A percentile compares a stretch with the other conserved stretches of the same genome.
phyloP scores from a whole-genome alignment of 192 early-diverging fungal species.

The Backusella sp. region DNA sequence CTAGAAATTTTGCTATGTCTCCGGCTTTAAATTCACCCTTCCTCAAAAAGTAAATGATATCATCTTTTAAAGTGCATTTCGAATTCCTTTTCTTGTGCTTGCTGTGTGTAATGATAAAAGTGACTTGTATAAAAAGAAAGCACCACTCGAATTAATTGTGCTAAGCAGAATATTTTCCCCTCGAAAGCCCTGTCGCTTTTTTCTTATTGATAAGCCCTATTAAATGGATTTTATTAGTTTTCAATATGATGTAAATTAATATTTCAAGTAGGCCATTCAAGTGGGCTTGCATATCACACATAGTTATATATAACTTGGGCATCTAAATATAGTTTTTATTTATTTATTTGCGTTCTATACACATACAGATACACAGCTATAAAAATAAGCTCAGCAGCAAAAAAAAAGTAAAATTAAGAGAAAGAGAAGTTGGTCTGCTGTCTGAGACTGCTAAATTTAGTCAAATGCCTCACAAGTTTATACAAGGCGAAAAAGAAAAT shows the following conservation, averaged over 20 bases:
- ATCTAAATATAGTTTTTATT: constrained; percentile 6
- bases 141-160: not conserved
- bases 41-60: not conserved
- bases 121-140: constrained; percentile 1
- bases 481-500: not conserved
- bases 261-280: not conserved
- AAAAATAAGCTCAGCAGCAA: not conserved
- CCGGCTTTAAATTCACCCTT: not conserved
- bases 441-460: not conserved
- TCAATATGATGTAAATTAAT: not conserved
- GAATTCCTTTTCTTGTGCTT: not conserved
- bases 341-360: not conserved
- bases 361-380: not conserved
- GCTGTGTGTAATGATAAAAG: not conserved
- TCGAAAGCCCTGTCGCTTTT: not conserved
- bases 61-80: not conserved
- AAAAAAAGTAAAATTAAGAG: not conserved
- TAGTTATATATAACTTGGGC: not conserved
- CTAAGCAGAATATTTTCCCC: not conserved
- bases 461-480: not conserved
- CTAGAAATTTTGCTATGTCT: not conserved
- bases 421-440: not conserved
- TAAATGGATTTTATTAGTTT: not conserved
- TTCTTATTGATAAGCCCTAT: not conserved
- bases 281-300: not conserved